A percentile compares a stretch with the other conserved stretches of the same genome.
Evolutionary conservation across 495 filamentous ascomycete genomes (phyloP).

Genomic region (Neurospora tetrasperma): DNA sequence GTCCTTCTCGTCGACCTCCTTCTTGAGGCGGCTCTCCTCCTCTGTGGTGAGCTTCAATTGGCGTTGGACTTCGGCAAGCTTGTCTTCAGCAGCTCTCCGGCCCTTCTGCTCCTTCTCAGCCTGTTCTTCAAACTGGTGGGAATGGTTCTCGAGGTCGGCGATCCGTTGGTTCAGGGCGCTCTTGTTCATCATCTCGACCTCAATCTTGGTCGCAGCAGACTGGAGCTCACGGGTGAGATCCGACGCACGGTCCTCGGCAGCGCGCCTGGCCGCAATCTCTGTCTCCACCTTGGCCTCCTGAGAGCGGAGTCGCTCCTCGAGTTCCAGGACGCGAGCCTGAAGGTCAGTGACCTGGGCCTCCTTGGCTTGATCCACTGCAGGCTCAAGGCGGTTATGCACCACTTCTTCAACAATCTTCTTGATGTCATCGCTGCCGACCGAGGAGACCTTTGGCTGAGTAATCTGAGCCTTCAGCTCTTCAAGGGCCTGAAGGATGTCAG

Average conservation of each 20-base stretch:
- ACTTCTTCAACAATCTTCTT: conserved; percentile 49
- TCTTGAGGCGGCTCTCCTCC: conserved; percentile 62
- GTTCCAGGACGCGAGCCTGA: conserved; percentile 26
- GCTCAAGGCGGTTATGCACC: conserved; percentile 39
- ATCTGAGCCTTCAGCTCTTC: conserved; percentile 42
- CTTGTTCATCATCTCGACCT: conserved; percentile 43
- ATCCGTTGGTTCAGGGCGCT: conserved; percentile 37
- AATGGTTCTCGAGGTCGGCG: conserved; percentile 35
- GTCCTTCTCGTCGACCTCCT: conserved; percentile 57
- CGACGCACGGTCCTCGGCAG: conserved; percentile 32
- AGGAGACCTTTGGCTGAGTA: conserved; percentile 29
- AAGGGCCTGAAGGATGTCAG: conserved; percentile 25
- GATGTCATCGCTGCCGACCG: conserved; percentile 45
- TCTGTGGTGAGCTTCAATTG: conserved; percentile 56
- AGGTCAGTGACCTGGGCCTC: conserved; percentile 29
- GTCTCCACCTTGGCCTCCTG: conserved; percentile 32
- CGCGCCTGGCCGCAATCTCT: conserved; percentile 29
- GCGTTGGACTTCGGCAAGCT: conserved; percentile 57
- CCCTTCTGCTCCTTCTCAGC: conserved; percentile 49
- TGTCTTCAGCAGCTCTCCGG: conserved; percentile 62
- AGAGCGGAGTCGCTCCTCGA: conserved; percentile 37
- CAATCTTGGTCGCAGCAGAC: conserved; percentile 38
- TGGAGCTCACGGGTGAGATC: conserved; percentile 36
- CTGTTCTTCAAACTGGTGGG: conserved; percentile 30
- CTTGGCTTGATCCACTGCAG: conserved; percentile 15